phyloP scores from a whole-genome alignment of 257 asterid species.

The Nemophila menziesii region DNA sequence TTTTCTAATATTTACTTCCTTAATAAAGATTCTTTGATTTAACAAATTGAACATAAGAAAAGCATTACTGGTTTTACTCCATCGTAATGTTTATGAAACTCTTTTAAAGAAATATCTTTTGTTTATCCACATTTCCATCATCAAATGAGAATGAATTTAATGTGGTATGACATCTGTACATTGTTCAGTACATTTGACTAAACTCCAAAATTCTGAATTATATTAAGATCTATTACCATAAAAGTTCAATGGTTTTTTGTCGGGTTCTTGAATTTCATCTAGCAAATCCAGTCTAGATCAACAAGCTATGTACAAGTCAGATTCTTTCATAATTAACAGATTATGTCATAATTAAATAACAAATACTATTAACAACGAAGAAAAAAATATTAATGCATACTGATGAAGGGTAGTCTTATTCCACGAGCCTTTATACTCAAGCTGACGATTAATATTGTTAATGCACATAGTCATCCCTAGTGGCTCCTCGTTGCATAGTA shows the following conservation, averaged over 20 bases:
- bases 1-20: not conserved
- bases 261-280: slow-evolving; percentile 22
- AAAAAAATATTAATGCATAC: slow-evolving; percentile 30
- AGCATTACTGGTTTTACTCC: slow-evolving; percentile 81
- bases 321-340: slow-evolving; percentile 10
- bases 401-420: slow-evolving; percentile 88
- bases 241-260: slow-evolving; percentile 38
- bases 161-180: slow-evolving; percentile 79
- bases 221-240: slow-evolving; percentile 43
- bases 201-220: slow-evolving; percentile 7
- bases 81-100: slow-evolving; percentile 52
- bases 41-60: too few species aligned
- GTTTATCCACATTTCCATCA: slow-evolving; percentile 73
- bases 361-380: too few species aligned
- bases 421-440: slow-evolving; percentile 93
- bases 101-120: slow-evolving; percentile 46
- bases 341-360: slow-evolving; percentile 1
- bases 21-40: too few species aligned
- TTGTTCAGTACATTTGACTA: slow-evolving; percentile 52
- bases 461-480: slow-evolving; percentile 84
- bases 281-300: slow-evolving; percentile 47
- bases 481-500: slow-evolving; percentile 93
- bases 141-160: slow-evolving; percentile 73
- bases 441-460: slow-evolving; percentile 46
- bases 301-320: slow-evolving; percentile 17